These are phyloP conservation scores for Trichoderma atrobrunneum DNA, from an alignment of 2,329 filamentous ascomycete genomes.

Conservation along the genomic window DNA sequence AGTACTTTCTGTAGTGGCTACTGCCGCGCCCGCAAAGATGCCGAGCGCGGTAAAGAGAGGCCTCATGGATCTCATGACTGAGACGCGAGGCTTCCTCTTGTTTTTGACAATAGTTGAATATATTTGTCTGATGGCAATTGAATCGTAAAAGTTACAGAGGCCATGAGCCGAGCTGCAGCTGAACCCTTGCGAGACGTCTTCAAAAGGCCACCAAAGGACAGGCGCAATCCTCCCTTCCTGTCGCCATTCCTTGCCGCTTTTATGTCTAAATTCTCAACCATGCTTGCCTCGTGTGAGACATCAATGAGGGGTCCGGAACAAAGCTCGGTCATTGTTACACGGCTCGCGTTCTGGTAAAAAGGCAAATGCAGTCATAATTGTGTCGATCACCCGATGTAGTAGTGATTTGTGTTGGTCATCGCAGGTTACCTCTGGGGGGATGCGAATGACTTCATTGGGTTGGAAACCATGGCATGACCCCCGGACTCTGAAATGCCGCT, in stretches of 20 bases:
- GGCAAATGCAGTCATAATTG: slow-evolving; percentile 1
- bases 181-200: neutral
- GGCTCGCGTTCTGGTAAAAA: slow-evolving; percentile 1
- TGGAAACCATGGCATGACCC: neutral
- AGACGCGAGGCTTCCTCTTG: neutral
- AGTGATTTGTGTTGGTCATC: neutral
- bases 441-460: slow-evolving; percentile 8
- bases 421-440: neutral
- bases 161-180: neutral
- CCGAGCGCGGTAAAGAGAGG: neutral
- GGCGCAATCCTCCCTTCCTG: neutral
- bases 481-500: neutral
- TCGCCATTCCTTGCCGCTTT: neutral
- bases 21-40: neutral
- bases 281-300: slow-evolving; percentile 1
- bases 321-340: slow-evolving; percentile 14
- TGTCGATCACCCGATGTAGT: neutral
- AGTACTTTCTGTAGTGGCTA: neutral
- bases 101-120: neutral
- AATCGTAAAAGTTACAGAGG: neutral
- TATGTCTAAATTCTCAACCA: neutral
- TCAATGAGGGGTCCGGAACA: slow-evolving; percentile 14
- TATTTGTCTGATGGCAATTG: neutral
- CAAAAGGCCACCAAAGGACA: neutral
- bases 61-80: neutral